Evolutionary conservation across 768 basidiomycete species (phyloP), one percentile per base, ranked within the genome.

Genomic region (Phlegmacium glaucopus): DNA sequence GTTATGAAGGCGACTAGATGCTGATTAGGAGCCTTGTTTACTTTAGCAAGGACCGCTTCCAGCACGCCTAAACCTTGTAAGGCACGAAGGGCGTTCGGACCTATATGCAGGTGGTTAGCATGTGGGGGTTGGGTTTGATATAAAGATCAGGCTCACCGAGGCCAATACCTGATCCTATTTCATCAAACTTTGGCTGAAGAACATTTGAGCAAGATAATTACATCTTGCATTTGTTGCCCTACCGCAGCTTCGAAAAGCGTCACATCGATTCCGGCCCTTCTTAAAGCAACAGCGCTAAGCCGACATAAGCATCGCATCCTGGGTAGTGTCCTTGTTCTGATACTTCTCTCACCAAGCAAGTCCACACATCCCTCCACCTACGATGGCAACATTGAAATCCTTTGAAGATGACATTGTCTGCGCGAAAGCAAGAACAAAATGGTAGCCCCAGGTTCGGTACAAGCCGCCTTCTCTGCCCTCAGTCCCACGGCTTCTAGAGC

Each of bases 301-400:
- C 12, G 18, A 32, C 9, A 47, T n/a, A 13, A 46, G 17, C 17
- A 15, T 6, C 18, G 6, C n/a, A 17, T 11, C 9, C 11, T 16
- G 18, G 39, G 16, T 15, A 16, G 40, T 32, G 9, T n/a, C 39
- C 2, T 35, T 28, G n/a, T 44, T 29, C 15, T 18, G 29, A 39
- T 34, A 34, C 10, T 11, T 11, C 6, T 52, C 50, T 22, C 49
- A 67, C 68, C 72, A 74, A 1, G 73, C 67, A 11, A 82, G 59
- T 27, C 79, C 78, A 47, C 72, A 75, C 60, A 82, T 72, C 9
- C 81, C 79, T 16, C 79, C 79, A 17, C 80, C 80, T 2, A 82
- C 66, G 27, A 82, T 72, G 1, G 78, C 78, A 25, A 82, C 67
- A 25, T 64, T 63, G 50, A 80, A 73, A 55, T 72, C 70, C 50